Base-by-base conservation (phyloP, 208 protist genomes). In the Trypanosoma grayi region DNA sequence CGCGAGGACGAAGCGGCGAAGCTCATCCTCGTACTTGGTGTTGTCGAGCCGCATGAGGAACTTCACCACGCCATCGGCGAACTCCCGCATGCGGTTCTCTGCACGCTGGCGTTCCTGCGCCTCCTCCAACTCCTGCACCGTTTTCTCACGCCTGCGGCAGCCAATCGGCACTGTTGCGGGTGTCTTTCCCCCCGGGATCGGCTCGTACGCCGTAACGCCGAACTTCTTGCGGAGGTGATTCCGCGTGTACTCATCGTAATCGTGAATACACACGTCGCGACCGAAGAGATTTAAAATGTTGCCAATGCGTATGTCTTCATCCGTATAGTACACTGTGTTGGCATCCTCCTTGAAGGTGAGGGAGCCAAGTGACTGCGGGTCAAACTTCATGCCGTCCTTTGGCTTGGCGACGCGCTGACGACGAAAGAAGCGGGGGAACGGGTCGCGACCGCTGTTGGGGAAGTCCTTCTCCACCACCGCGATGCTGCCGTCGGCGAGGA, bases 391-490 rank as follows among this genome's bases (percentile, higher is more conserved):
- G 25, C 52, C 57, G 36, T 85, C 80, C 16, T 83, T 87, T 13
- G 83, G 73, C 61, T 80, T 92, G 14, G 70, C 83, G 25, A 94
- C 83, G 54, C 90, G 90, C 64, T 97, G 86, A 16, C 93, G 79
- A 57, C 94, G 92, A 45, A 99, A 86, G 77, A 99, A 98, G 34
- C 79, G 83, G 43, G 97, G 96, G 76, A 98, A 98, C 13, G 95
- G 95, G 63, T 99, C 97, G 44, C 96, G 87, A 7, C 98, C 98
- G 52, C 84, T 95, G 90, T 99, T 99, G 46, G 90, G 83, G 40
- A 87, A 85, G 25, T 92, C 79, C 72, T 93, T 92, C 84, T 99
- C 96, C 27, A 98, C 81, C 36, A 99, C 74, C 8, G 96, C 95
- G 37, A 98, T 82, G 41, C 92, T 98, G 66, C 97, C 94, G 77